Evolutionary conservation across 352 stramenopile genomes (phyloP).

Genomic region (Pythium rishiriense): DNA sequence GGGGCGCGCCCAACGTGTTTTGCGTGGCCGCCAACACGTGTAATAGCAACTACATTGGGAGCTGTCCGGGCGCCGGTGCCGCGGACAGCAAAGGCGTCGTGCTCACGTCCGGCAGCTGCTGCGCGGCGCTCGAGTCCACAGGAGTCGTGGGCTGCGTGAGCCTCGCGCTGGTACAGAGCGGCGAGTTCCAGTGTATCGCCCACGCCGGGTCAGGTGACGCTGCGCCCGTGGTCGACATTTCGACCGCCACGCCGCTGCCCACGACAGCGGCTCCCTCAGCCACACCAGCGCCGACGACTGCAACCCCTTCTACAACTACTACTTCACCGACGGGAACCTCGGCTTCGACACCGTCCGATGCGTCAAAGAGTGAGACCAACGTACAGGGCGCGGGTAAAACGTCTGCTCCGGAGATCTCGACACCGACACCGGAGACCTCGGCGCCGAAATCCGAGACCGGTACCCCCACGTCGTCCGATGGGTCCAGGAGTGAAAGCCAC

Average conservation of each 20-base stretch:
- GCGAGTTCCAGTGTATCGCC: constrained; percentile 14
- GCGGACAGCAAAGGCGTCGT: constrained; percentile 12
- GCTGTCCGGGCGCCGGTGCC: constrained; percentile 11
- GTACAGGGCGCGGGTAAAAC: not conserved
- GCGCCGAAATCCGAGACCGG: too few species aligned
- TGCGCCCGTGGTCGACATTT: constrained; percentile 3
- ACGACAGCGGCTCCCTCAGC: not conserved
- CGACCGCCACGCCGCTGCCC: constrained; percentile 7
- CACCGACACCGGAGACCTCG: too few species aligned
- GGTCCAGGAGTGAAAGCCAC: not conserved
- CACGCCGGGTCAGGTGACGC: constrained; percentile 1
- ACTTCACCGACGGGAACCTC: too few species aligned
- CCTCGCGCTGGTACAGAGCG: not conserved
- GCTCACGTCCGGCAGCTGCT: constrained; percentile 20
- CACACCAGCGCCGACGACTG: not conserved
- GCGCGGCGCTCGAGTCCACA: constrained; percentile 11
- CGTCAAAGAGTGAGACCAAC: not conserved
- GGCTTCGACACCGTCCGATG: not conserved
- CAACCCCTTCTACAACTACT: not conserved
- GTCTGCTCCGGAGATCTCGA: not conserved
- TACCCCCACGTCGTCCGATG: not conserved
- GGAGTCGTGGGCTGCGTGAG: constrained; percentile 20
- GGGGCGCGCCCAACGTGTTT: constrained; percentile 18
- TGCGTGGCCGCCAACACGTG: constrained; percentile 16
- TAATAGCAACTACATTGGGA: constrained; percentile 14